Conservation (phyloP, 495 filamentous ascomycete species). For the Penicillium argentinense region DNA sequence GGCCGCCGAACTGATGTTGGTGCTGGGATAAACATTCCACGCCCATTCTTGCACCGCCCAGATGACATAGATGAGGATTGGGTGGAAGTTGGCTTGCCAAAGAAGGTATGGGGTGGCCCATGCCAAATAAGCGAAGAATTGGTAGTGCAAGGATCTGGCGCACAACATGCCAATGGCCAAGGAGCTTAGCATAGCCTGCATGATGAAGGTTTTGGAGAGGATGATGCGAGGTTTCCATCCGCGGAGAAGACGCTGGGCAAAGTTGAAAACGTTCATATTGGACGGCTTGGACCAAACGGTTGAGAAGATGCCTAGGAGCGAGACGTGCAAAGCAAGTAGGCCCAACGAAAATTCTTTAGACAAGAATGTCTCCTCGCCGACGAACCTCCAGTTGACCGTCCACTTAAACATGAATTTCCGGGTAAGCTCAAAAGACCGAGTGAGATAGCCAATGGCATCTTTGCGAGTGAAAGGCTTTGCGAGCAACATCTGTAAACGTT, state of each 20-base stretch:
- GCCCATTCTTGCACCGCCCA: conserved; percentile 94
- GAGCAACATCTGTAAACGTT: conserved; percentile 57
- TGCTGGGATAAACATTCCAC: conserved; percentile 97
- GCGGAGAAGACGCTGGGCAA: conserved; percentile 51
- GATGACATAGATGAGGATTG: conserved; percentile 63
- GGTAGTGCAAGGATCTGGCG: conserved; percentile 90
- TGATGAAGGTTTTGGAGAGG: conserved; percentile 72
- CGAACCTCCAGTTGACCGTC: conserved; percentile 98
- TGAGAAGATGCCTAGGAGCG: conserved; percentile 62
- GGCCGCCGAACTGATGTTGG: conserved; percentile 68
- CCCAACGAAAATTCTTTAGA: conserved; percentile 68
- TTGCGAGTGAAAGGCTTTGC: conserved; percentile 72
- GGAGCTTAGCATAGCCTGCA: conserved; percentile 75
- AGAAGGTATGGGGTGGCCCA: conserved; percentile 91
- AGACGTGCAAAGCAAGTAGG: conserved; percentile 68
- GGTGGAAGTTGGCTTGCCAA: conserved; percentile 77
- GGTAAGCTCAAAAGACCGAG: conserved; percentile 83
- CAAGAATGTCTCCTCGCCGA: conserved; percentile 78
- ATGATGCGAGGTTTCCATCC: conserved; percentile 54
- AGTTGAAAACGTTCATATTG: conserved; percentile 42
- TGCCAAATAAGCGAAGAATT: conserved; percentile 92
- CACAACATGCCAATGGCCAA: conserved; percentile 86
- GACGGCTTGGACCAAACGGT: conserved; percentile 58
- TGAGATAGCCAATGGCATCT: conserved; percentile 70
- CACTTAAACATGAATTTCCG: conserved; percentile 92